A percentile compares a stretch with the other conserved stretches of the same genome.
These are phyloP conservation scores for Fraxinus americana DNA, from an alignment of 257 asterid genomes.

Conservation along the genomic window DNA sequence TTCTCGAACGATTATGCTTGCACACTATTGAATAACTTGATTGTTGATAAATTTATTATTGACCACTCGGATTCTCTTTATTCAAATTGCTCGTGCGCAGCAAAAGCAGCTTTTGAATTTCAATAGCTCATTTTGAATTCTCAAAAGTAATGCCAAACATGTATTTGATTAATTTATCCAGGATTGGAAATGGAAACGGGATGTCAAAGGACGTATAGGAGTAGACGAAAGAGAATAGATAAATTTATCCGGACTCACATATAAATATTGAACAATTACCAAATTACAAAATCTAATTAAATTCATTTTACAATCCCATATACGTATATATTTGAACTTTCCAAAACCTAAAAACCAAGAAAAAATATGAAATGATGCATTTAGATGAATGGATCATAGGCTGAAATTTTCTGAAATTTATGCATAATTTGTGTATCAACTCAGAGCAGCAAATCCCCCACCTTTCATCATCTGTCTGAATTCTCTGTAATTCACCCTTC, in stretches of 20 bases:
- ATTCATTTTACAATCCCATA: not conserved
- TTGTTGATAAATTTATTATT: not conserved
- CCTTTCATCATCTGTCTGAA: conserved; percentile 58
- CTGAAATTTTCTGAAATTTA: not conserved
- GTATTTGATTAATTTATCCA: too few species aligned
- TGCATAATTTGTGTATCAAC: conserved; percentile 16
- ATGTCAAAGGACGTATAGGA: too few species aligned
- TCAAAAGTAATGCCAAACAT: too few species aligned
- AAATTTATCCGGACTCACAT: not conserved
- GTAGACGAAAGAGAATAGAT: not conserved
- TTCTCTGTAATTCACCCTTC: conserved; percentile 47
- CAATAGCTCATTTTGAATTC: too few species aligned
- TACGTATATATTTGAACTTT: not conserved
- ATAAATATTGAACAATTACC: not conserved
- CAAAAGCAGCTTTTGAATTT: too few species aligned
- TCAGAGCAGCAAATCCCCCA: conserved; percentile 50
- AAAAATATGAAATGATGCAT: not conserved
- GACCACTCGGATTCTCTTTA: too few species aligned
- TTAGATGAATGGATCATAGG: not conserved
- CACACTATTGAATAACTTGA: too few species aligned
- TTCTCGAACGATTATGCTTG: not conserved
- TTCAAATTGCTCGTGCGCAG: not conserved
- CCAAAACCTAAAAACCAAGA: not conserved
- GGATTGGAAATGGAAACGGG: not conserved
- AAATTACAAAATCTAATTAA: not conserved